These are phyloP conservation scores for Candida khao-thaluensis DNA, from an alignment of 805 yeast genomes.

Conservation along the genomic window DNA sequence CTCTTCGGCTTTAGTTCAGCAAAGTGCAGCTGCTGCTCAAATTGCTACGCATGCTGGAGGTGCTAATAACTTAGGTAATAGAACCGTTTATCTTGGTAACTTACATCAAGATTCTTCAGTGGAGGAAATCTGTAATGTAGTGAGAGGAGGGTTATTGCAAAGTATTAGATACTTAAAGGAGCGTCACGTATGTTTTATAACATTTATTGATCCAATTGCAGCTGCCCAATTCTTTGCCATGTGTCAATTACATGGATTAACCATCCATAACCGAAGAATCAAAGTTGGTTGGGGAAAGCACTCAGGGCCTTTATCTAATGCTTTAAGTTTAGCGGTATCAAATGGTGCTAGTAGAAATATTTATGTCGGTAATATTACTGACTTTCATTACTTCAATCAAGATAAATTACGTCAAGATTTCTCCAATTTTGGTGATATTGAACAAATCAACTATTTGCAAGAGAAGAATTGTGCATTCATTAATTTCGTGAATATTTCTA, in stretches of 20 bases:
- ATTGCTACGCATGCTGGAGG: constrained; percentile 96
- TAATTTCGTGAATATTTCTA: constrained; percentile 85
- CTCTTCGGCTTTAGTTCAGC: constrained; percentile 80
- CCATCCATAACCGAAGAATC: constrained; percentile 80
- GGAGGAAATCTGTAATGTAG: constrained; percentile 94
- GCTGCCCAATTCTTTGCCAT: constrained; percentile 97
- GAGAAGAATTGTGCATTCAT: constrained; percentile 89
- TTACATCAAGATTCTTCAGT: constrained; percentile 83
- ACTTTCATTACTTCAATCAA: constrained; percentile 51
- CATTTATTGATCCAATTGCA: constrained; percentile 94
- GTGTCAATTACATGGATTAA: constrained; percentile 85
- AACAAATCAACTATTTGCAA: constrained; percentile 84
- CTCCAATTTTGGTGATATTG: constrained; percentile 86
- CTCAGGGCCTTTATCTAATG: constrained; percentile 86
- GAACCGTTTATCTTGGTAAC: constrained; percentile 90
- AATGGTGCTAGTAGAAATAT: constrained; percentile 94
- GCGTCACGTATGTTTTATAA: constrained; percentile 89
- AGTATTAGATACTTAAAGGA: constrained; percentile 77
- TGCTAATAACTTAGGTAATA: constrained; percentile 83
- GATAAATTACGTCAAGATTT: constrained; percentile 69
- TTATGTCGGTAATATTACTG: constrained; percentile 71
- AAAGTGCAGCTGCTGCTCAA: constrained; percentile 96
- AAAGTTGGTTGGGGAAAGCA: constrained; percentile 98
- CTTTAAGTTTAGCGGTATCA: constrained; percentile 83
- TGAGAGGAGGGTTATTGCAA: constrained; percentile 91